Base-by-base conservation (phyloP, 2,329 filamentous ascomycete genomes). In the Fusarium sp. region DNA sequence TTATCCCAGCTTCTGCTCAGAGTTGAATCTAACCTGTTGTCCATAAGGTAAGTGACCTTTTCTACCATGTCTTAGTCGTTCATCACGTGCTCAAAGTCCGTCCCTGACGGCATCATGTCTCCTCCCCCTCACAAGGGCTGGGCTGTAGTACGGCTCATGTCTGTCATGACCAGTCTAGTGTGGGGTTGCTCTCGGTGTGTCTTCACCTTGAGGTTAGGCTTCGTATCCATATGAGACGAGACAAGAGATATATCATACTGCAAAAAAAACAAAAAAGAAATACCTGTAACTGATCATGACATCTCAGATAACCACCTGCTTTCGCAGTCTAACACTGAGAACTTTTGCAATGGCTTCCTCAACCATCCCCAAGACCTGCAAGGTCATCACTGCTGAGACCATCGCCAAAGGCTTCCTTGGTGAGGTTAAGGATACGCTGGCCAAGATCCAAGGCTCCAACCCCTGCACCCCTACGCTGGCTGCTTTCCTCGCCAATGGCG, bases 401-500 rank as follows among this genome's bases (percentile, higher is more conserved):
- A 94, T 99, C 75, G 93, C 94, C 71, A 96, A 94, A 82, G 85
- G 85, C 56, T 85, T 97, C 51, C 85, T 97, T 53, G 82, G 83
- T 25, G 94, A 97, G 82, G 92, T 97, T 63, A 85, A 88, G 70
- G 87, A 92, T 61, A 92, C 91, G 8, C 83, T 97, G 62, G 86
- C 87, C 75, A 90, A 89, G 68, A 83, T 97, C 47, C 85, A 90
- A 75, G 88, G 87, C 70, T 83, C 79, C 33, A 77, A 77, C 62
- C 79, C 80, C 60, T 73, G 76, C 41, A 83, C 89, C 77, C 94
- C 96, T 33, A 90, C 92, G 65, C 86, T 99, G 53, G 92, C 95
- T 44, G 96, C 95, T 61, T 97, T 97, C 80, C 85, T 99, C 57
- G 94, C 95, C 71, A 98, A 97, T 80, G 87, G 87, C 70, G 96